Evolutionary conservation across 441 rosid species (phyloP).

Genomic region (Populus trichocarpa): DNA sequence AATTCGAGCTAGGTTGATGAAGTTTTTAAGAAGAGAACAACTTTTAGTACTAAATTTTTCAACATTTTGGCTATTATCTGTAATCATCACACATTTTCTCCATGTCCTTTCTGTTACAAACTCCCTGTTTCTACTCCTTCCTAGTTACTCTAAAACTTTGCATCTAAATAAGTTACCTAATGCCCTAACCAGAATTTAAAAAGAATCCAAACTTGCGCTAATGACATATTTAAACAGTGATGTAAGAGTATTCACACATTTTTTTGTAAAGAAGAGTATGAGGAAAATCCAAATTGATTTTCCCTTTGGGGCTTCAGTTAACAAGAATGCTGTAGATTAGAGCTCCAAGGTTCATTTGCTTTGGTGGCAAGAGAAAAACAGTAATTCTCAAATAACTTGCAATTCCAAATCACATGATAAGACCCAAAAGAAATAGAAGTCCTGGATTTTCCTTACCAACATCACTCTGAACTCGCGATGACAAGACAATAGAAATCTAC

Average conservation of each 20-base stretch:
- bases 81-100: background rate
- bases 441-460: background rate
- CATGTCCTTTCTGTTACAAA: background rate
- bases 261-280: background rate
- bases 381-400: background rate
- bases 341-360: conserved; percentile 1
- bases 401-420: background rate
- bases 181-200: background rate
- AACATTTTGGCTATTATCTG: background rate
- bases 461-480: background rate
- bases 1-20: background rate
- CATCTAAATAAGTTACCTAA: background rate
- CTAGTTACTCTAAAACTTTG: background rate
- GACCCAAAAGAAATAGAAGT: background rate
- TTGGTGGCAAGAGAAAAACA: background rate
- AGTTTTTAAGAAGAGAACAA: background rate
- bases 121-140: background rate
- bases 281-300: background rate
- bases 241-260: background rate
- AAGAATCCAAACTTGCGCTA: background rate
- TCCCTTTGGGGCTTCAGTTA: background rate
- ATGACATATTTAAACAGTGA: background rate
- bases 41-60: background rate
- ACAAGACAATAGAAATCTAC: background rate
- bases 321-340: background rate